Evolutionary conservation across 2,329 filamentous ascomycete species (phyloP).

Genomic region (Pseudogymnoascus verrucosus): DNA sequence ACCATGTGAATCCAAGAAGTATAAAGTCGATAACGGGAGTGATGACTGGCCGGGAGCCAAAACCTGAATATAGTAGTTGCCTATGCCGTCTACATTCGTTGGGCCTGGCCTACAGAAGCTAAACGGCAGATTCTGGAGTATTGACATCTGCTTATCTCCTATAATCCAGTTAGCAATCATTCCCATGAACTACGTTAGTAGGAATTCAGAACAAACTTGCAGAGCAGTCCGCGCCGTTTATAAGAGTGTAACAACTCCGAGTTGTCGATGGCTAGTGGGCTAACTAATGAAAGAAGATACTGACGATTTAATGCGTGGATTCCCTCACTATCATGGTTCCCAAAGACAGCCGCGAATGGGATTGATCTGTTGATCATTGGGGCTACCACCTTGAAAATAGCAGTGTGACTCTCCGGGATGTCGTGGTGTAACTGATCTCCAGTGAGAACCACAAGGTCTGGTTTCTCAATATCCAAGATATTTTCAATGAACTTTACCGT

Average conservation of each 20-base stretch:
- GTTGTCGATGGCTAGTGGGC: conserved; percentile 17
- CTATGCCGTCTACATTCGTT: conserved; percentile 73
- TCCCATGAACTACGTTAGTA: not conserved
- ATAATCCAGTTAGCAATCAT: conserved; percentile 26
- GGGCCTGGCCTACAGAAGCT: conserved; percentile 76
- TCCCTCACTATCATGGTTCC: conserved; percentile 91
- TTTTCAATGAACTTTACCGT: conserved; percentile 79
- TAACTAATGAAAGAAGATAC: conserved; percentile 21
- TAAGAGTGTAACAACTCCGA: conserved; percentile 16
- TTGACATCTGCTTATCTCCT: conserved; percentile 62
- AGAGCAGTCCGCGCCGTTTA: conserved; percentile 9
- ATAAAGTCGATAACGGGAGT: conserved; percentile 83
- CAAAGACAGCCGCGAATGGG: conserved; percentile 86
- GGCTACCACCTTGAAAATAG: conserved; percentile 83
- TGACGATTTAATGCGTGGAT: conserved; percentile 31
- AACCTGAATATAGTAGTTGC: conserved; percentile 88
- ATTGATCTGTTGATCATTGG: conserved; percentile 76
- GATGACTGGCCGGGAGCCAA: conserved; percentile 66
- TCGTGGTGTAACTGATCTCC: conserved; percentile 94
- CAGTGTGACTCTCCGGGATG: conserved; percentile 64
- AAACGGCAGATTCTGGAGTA: conserved; percentile 78
- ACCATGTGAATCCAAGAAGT: conserved; percentile 83
- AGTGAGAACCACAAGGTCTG: conserved; percentile 79
- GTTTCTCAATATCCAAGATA: conserved; percentile 85
- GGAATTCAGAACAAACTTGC: no score